Evolutionary conservation across 78 protist genomes (phyloP), one percentile per base, ranked within the genome.

Genomic region (Cavenderia fasciculata): DNA sequence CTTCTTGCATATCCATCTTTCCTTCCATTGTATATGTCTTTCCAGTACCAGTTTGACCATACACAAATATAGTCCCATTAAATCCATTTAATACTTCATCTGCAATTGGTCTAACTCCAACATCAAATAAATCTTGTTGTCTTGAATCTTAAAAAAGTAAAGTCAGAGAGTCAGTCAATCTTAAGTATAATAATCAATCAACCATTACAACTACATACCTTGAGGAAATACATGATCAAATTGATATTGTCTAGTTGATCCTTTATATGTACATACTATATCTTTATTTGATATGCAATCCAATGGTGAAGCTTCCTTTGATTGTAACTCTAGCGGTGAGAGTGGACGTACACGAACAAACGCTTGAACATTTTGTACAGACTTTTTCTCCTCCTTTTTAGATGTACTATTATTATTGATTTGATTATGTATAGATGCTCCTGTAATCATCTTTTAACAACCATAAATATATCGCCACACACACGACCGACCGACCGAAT

Each of bases 11-110:
- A 41, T 62, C 70, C 47, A 51, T 47, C 44, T 51, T 73, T 33
- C 95, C 95, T 33, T 93, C 95, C 95, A 93, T 93, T 31, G 95
- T 93, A 44, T 78, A 78, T 4, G 95, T 92, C 49, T 92, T 92
- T 56, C 95, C 88, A 21, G 79, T 78, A 33, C 94, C 94, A 3
- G 94, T 90, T 46, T 90, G 94, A 61, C 95, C 95, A 77, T 92
- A 92, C 16, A 87, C 95, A 51, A 91, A 91, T 41, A 91, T 82
- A 31, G 94, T 91, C 0, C 95, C 85, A 77, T 92, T 92, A 43
- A 85, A 92, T 36, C 95, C 95, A 1, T 33, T 52, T 36, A 92
- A 59, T 4, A 85, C 94, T 16, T 90, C 87, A 29, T 69, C 77
- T 5, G 54, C 87, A 59, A 77, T 90, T 38, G 87, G 94, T 36